Evolutionary conservation across 306 rosid genomes (phyloP), one percentile per base, ranked within the genome.

Genomic region (Fragaria vesca): DNA sequence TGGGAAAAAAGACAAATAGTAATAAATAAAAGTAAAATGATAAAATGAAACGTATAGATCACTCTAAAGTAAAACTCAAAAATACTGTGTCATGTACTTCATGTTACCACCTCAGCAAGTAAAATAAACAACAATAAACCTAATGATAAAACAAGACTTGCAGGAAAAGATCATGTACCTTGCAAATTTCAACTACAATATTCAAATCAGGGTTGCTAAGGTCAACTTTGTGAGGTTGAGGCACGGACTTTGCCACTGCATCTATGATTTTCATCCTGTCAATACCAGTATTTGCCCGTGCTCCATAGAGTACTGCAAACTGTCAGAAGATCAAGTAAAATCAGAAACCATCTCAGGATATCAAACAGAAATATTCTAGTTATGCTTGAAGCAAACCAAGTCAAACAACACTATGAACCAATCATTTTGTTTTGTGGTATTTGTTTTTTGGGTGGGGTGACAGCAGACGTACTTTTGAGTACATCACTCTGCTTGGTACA

Each of bases 161-260:
- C 38, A 3, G 71, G 20, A 66, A 38, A 36, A 38, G 21, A 70
- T 70, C 48, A 43, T 42, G 18, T 83, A 94, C 98, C 98, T 82
- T 93, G 76, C 87, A 85, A 83, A 95, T 91, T 87, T 95, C 97
- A 71, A 95, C 98, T 69, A 95, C 86, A 83, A 95, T 90, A 83
- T 97, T 90, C 82, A 86, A 90, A 55, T 89, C 93, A n/a, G 97
- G 97, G 87, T 88, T 87, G 42, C 62, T 93, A 57, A 93, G 95
- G 86, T 95, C 99, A 83, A 95, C 99, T 86, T 87, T 93, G 85
- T 93, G 97, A n/a, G 96, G 97, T 69, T 50, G 88, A 80, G 96
- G 99, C 85, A 95, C 82, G 8, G 97, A 85, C 81, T 91, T 91
- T 28, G 99, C 99, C 65, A 93, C 97, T 12, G 93, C 88, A 73